These are phyloP conservation scores for Saprolegnia parasitica DNA, from an alignment of 352 stramenopile species.

Conservation along the genomic window DNA sequence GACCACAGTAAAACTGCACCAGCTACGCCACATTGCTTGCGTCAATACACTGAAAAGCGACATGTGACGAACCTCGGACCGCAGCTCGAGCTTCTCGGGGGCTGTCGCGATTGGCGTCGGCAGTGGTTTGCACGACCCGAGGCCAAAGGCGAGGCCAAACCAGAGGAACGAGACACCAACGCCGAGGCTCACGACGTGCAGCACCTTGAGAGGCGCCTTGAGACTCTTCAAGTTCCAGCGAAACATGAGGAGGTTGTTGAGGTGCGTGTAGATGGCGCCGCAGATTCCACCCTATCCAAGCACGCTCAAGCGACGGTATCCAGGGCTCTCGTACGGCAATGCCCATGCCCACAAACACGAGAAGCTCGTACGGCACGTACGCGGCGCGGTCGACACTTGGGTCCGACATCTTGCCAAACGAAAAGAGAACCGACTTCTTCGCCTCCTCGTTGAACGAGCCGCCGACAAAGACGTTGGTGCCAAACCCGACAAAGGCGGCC, in stretches of 20 bases:
- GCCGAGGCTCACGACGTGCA: conserved; percentile 6
- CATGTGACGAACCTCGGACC: background rate
- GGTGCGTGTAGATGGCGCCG: conserved; percentile 10
- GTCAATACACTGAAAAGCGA: background rate
- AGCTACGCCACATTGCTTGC: conserved; percentile 31
- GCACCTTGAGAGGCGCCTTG: background rate
- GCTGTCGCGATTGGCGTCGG: conserved; percentile 1
- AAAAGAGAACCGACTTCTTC: conserved; percentile 26
- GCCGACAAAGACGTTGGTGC: conserved; percentile 16
- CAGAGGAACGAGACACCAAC: conserved; percentile 3
- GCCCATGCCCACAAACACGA: conserved; percentile 24
- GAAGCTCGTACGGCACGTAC: conserved; percentile 24
- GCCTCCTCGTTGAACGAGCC: conserved; percentile 17
- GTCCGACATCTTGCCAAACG: conserved; percentile 21
- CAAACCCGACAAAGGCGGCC: conserved; percentile 4
- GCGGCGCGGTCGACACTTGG: conserved; percentile 21
- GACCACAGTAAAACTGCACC: conserved; percentile 73
- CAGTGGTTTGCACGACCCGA: conserved; percentile 17
- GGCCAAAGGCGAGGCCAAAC: background rate
- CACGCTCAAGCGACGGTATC: background rate
- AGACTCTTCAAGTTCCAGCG: background rate
- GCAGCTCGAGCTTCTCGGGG: conserved; percentile 17
- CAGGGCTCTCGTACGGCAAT: background rate
- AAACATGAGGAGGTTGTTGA: conserved; percentile 17
- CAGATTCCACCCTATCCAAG: conserved; percentile 8